Base-by-base conservation (phyloP, 345 rosid genomes). In the Syzygium oleosum region DNA sequence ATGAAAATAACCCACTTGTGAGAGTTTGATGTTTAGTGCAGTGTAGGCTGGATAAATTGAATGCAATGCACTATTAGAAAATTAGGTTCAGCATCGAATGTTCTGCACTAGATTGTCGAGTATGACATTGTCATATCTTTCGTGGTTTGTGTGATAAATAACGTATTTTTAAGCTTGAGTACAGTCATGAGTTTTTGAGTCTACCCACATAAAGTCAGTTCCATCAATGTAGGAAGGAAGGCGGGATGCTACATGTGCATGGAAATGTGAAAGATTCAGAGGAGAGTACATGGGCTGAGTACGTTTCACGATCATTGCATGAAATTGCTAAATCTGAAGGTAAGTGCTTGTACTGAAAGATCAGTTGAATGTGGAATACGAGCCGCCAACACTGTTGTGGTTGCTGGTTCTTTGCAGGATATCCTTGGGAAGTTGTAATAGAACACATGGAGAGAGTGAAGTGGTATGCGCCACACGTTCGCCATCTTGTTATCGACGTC, bases 381-480 rank as follows among this genome's bases (percentile, higher is more conserved):
- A 84, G 56, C 11, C 22, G 19, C 59, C 19, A 46, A 29, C 58
- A 55, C 58, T 0, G 63, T 43, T 83, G 43, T 59, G 46, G 9
- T 49, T 65, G 87, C 21, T 86, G 85, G 87, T 89, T 88, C 27
- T 89, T 85, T 65, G 41, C 91, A 97, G 99, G 99, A 87, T 93
- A 73, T 86, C 29, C 89, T 88, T 96, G 99, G 99, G 98, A 93
- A 86, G 94, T 97, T 17, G 88, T 89, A 11, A 84, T 94, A 49
- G 95, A 94, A 56, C 98, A 92, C 87, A 88, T 97, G 84, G 98
- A 96, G 92, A 95, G 95, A 88, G 99, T 97, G 87, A 96, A 97
- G 92, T 96, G 99, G 99, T 95, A 97, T 17, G 98, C 97, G 16
- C 99, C 99, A 5, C 96, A 95, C 87, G 91, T 97, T 85, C 98